Conservation (phyloP, 2,329 filamentous ascomycete species). For the Diaporthe helianthi region DNA sequence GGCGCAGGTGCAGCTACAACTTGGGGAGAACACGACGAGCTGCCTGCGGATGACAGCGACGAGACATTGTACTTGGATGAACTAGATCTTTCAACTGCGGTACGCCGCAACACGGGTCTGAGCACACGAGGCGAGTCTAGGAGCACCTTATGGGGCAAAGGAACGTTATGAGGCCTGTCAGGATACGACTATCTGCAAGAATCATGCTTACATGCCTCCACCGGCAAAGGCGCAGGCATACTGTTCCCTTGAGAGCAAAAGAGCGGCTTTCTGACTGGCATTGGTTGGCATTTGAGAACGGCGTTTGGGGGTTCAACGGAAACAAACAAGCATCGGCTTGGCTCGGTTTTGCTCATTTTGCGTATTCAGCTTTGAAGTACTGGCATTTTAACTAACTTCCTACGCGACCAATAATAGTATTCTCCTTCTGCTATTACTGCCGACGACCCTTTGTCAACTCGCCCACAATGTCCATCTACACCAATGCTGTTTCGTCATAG, state of each 20-base stretch:
- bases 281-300: constrained; percentile 23
- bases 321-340: constrained; percentile 3
- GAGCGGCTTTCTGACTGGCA: constrained; percentile 20
- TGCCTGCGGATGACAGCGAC: constrained; percentile 21
- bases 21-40: not conserved
- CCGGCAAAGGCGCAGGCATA: constrained; percentile 21
- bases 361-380: constrained; percentile 3
- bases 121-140: not conserved
- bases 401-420: constrained; percentile 15
- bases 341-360: not conserved
- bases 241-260: constrained; percentile 5
- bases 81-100: not conserved
- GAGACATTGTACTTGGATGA: not conserved
- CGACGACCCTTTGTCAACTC: not conserved
- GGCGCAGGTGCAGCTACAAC: not conserved
- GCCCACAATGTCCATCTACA: not conserved
- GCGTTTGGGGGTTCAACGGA: constrained; percentile 6
- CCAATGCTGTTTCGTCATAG: not conserved
- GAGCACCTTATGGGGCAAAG: not conserved
- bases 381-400: constrained; percentile 2
- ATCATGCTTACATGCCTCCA: constrained; percentile 22
- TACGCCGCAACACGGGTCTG: not conserved
- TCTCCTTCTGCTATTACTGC: not conserved
- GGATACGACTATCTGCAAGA: constrained; percentile 1
- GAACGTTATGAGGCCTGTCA: not conserved